A percentile compares a stretch with the other conserved stretches of the same genome.
phyloP scores from a whole-genome alignment of 192 early-diverging fungal genomes.

The Kickxella alabastrina region DNA sequence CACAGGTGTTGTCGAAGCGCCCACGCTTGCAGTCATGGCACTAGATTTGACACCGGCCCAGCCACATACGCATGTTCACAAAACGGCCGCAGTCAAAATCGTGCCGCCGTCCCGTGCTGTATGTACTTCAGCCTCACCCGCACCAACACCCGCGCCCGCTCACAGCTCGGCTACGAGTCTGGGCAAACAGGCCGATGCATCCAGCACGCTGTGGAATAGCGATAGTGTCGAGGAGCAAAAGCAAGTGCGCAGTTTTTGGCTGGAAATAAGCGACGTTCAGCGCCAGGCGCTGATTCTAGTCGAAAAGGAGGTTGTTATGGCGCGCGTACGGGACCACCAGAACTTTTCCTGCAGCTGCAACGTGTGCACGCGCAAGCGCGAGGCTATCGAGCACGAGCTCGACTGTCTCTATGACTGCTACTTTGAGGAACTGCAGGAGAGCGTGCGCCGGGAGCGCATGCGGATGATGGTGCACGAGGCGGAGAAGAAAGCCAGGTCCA shows the following conservation, averaged over 20 bases:
- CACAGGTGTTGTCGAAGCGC: too few species aligned
- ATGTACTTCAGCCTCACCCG: too few species aligned
- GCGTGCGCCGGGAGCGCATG: constrained; percentile 24
- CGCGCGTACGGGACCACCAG: constrained; percentile 45
- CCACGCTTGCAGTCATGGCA: too few species aligned
- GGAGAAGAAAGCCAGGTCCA: constrained; percentile 13
- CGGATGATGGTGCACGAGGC: constrained; percentile 16
- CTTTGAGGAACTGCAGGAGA: constrained; percentile 33
- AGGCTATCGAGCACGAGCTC: constrained; percentile 47
- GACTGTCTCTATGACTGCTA: constrained; percentile 43
- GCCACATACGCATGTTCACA: too few species aligned
- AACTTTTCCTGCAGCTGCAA: constrained; percentile 48
- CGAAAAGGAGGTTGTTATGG: constrained; percentile 37
- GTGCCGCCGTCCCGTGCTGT: too few species aligned
- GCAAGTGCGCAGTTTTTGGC: constrained; percentile 42
- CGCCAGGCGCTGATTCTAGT: constrained; percentile 26
- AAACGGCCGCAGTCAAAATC: too few species aligned
- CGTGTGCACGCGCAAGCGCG: constrained; percentile 44
- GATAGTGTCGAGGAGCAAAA: constrained; percentile 22
- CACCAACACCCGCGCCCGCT: too few species aligned
- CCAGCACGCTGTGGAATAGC: constrained; percentile 19
- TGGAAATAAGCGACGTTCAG: constrained; percentile 24
- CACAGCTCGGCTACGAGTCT: too few species aligned
- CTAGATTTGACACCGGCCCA: too few species aligned
- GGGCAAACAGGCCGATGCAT: too few species aligned